A percentile compares a stretch with the other conserved stretches of the same genome.
Conservation (phyloP, 352 stramenopile species). For the Phytopythium oedochilum region DNA sequence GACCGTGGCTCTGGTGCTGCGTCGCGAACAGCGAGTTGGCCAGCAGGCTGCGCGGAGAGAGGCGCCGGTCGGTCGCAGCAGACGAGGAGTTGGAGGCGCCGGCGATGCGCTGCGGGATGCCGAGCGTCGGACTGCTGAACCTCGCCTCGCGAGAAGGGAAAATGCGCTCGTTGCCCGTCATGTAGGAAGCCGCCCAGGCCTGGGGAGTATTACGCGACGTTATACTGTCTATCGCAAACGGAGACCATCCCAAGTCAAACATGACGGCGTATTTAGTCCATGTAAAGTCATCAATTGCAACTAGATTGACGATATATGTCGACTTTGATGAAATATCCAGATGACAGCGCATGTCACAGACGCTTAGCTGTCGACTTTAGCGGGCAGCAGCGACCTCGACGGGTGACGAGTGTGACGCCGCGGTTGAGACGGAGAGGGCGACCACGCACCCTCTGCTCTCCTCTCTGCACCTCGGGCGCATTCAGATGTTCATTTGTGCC, state of each 20-base stretch:
- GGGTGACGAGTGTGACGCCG: no score
- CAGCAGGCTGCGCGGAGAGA: slow-evolving; percentile 12
- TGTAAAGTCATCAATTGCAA: background rate
- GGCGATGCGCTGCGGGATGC: background rate
- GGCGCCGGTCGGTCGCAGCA: background rate
- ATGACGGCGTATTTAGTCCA: background rate
- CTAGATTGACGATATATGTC: background rate
- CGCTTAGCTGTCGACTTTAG: background rate
- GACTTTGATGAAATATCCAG: background rate
- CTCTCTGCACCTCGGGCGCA: no score
- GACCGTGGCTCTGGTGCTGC: background rate
- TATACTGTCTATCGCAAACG: no score
- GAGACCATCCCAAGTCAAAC: background rate
- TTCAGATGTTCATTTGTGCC: no score
- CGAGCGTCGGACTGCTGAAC: slow-evolving; percentile 11
- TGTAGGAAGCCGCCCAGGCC: no score
- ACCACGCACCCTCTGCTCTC: no score
- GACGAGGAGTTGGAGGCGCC: background rate
- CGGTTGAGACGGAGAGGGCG: no score
- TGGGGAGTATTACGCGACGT: slow-evolving; percentile 4
- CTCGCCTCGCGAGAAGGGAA: slow-evolving; percentile 9
- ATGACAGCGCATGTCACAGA: background rate
- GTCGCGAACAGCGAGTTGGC: slow-evolving; percentile 2
- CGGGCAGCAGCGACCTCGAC: no score
- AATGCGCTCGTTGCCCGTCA: slow-evolving; percentile 14